Evolutionary conservation across 1,139 yeast genomes (phyloP), one percentile per base, ranked within the genome.

Genomic region (Candida labiduridarum): DNA sequence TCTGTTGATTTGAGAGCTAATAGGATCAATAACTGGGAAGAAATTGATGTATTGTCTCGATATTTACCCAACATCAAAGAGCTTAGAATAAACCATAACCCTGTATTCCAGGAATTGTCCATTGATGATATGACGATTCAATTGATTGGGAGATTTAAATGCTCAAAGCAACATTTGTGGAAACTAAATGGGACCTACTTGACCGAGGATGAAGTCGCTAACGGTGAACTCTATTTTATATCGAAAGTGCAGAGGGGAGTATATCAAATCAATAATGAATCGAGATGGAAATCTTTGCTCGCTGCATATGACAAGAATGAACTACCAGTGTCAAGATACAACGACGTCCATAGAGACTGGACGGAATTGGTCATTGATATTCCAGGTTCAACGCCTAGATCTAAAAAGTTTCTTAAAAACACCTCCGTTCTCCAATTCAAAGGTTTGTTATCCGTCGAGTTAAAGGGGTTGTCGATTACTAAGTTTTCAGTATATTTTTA

Each of bases 181-280:
- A 68, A 68, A 22, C 64, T 90, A 15, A 84, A 90, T 58, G 96
- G 96, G 0, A 74, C 82, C 1, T 45, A 46, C 0, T 66, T 89
- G 7, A 61, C 70, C 1, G 51, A 51, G 0, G 74, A 68, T 1
- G 87, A 85, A 49, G 72, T 90, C 29, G 56, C 55, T 2, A 87
- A 85, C 55, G 85, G 89, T 0, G 96, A 89, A 59, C 63, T 88
- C 4, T 89, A 80, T 59, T 84, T 87, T 56, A 71, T 87, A 33
- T 76, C 84, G 1, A 76, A 76, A 55, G 83, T 85, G 0, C 63
- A 61, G 12, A 60, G 64, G 16, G 71, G 72, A 0, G 48, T 51
- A 1, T 72, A 69, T 50, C 60, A 71, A 49, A 49, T 53, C 1
- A 47, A 52, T 25, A 49, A 64, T 36, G 42, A 41, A 10, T 9